These are phyloP conservation scores for Arthroderma sp. DNA, from an alignment of 2,329 filamentous ascomycete species.

Conservation along the genomic window DNA sequence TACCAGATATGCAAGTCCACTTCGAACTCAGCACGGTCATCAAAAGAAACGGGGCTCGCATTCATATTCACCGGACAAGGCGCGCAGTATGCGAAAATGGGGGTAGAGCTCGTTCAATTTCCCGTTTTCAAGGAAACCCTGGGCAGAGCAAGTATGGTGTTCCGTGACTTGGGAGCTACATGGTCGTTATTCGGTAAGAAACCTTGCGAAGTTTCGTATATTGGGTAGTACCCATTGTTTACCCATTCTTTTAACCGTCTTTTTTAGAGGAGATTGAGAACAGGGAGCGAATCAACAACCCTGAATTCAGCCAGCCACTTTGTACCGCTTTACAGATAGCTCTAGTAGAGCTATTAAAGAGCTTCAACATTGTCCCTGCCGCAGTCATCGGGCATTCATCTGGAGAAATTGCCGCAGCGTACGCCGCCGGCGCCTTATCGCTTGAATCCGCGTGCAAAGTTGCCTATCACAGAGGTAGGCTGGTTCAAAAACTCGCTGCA, in stretches of 20 bases:
- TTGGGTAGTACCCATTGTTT: not conserved
- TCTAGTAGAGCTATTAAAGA: conserved; percentile 11
- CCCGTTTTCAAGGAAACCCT: conserved; percentile 7
- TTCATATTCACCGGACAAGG: conserved; percentile 14
- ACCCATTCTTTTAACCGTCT: conserved; percentile 3
- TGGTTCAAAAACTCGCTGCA: not conserved
- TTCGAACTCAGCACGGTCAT: not conserved
- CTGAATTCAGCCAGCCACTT: conserved; percentile 19
- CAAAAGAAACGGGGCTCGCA: not conserved
- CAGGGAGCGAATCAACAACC: conserved; percentile 12
- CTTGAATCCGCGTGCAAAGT: conserved; percentile 5
- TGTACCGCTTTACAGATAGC: conserved; percentile 16
- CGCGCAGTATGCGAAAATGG: conserved; percentile 12
- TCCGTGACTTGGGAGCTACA: conserved; percentile 2
- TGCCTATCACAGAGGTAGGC: conserved; percentile 12
- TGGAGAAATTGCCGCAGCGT: conserved; percentile 19
- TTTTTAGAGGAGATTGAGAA: conserved; percentile 3
- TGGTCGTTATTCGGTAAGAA: conserved; percentile 1
- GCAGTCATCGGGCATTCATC: conserved; percentile 14
- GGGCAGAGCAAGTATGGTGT: not conserved
- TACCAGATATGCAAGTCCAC: not conserved
- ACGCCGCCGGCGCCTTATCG: conserved; percentile 9
- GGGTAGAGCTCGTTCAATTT: conserved; percentile 8
- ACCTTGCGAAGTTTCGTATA: not conserved
- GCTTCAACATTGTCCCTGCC: conserved; percentile 10